Base-by-base conservation (phyloP, 768 basidiomycete genomes). In the Clitopilus passeckerianus region DNA sequence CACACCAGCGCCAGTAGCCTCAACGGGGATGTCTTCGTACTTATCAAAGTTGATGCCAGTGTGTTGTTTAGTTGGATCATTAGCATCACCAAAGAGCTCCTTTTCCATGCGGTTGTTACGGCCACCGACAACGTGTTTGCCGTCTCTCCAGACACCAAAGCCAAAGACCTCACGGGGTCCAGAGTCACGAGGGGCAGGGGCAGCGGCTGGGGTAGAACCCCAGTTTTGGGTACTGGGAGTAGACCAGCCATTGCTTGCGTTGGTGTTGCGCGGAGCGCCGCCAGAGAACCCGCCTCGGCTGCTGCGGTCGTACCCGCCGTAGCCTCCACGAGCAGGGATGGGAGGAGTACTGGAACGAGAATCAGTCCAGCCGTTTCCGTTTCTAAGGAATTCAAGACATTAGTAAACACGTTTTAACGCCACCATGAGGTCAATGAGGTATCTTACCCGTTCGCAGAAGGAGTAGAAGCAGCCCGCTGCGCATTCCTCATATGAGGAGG, bases 11-110 rank as follows among this genome's bases (percentile, higher is more conserved):
- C 97, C 97, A 54, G 96, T 98, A 34, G 95, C 96, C 77, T 98
- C 97, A 65, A 99, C 95, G 63, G 97, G 97, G 70, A 99, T 99
- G 72, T 98, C 96, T 74, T 97, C 97, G 68, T 98, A 99, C 76
- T 97, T 97, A 79, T 99, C 97, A 70, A 99, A 99, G 79, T 99
- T 99, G 78, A 99, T 98, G 63, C 97, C 97, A 46, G 95, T 96
- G 71, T 93, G 88, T 73, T 97, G 90, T 70, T 91, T 92, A 60
- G 86, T 86, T 22, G 89, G 85, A 72, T 98, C 96, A 52, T 83
- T 78, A 41, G 82, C 81, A 63, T 96, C 95, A 57, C 97, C 97
- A 67, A 89, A 99, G 37, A 99, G 89, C 70, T 98, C 95, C 77
- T 93, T 95, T 78, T 99, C 97, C 66, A 95, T 81, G 65, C 95